phyloP scores from a whole-genome alignment of 495 filamentous ascomycete genomes.

The Cladorrhinum samala region DNA sequence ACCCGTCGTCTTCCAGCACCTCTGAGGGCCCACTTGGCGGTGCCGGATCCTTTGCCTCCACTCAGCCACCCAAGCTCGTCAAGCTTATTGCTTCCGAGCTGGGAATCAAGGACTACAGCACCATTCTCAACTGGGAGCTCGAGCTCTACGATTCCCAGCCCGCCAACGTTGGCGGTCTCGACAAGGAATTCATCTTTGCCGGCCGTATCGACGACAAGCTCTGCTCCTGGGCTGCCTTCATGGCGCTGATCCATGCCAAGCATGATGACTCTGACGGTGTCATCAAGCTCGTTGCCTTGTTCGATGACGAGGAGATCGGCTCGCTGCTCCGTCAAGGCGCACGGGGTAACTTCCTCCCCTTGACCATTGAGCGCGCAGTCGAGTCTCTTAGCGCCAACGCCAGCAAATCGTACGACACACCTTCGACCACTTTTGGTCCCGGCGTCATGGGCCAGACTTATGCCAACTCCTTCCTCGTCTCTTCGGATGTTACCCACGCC shows the following conservation, averaged over 20 bases:
- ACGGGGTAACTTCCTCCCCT: slow-evolving; percentile 76
- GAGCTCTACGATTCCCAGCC: slow-evolving; percentile 92
- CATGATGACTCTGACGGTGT: slow-evolving; percentile 44
- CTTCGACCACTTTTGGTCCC: slow-evolving; percentile 43
- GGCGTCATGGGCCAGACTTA: slow-evolving; percentile 76
- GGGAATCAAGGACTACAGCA: slow-evolving; percentile 57
- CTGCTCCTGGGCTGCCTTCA: slow-evolving; percentile 85
- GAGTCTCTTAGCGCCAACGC: slow-evolving; percentile 52
- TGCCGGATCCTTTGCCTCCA: slow-evolving; percentile 61
- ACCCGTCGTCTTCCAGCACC: slow-evolving; percentile 20
- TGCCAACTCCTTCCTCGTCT: slow-evolving; percentile 88
- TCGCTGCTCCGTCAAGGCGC: slow-evolving; percentile 86
- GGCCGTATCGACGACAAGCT: slow-evolving; percentile 96
- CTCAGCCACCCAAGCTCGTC: slow-evolving; percentile 78
- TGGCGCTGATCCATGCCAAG: slow-evolving; percentile 70
- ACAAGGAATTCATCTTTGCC: slow-evolving; percentile 92
- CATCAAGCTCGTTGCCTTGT: slow-evolving; percentile 82
- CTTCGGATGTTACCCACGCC: slow-evolving; percentile 89
- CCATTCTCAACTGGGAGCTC: slow-evolving; percentile 94
- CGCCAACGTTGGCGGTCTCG: slow-evolving; percentile 74
- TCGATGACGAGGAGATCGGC: slow-evolving; percentile 96
- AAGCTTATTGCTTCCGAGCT: slow-evolving; percentile 73
- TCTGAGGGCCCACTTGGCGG: slow-evolving; percentile 36
- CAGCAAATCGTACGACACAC: slow-evolving; percentile 13
- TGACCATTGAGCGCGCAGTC: slow-evolving; percentile 70